These are phyloP conservation scores for Chloris gayana DNA, from an alignment of 176 grass and related monocot genomes.

Conservation along the genomic window DNA sequence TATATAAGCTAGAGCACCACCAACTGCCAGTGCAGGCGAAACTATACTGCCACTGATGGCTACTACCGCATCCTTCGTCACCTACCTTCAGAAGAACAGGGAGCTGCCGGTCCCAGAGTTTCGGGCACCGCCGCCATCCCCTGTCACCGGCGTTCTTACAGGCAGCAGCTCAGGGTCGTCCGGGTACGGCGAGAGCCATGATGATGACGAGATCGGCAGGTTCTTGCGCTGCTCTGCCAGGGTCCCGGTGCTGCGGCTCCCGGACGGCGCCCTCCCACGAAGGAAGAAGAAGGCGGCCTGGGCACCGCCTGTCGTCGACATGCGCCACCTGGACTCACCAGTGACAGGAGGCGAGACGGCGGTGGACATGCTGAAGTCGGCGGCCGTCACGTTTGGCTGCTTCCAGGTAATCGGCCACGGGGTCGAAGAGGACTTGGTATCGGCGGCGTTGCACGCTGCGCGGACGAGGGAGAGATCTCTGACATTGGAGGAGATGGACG, in stretches of 20 bases:
- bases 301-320: conserved; percentile 56
- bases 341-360: not conserved
- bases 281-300: conserved; percentile 33
- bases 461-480: not conserved
- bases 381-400: conserved; percentile 54
- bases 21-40: not conserved
- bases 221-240: conserved; percentile 53
- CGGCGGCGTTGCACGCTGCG: conserved; percentile 21
- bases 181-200: conserved; percentile 36
- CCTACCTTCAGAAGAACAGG: conserved; percentile 34
- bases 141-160: conserved; percentile 46
- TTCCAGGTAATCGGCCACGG: conserved; percentile 67
- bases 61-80: conserved; percentile 21
- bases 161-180: conserved; percentile 38
- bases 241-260: conserved; percentile 61
- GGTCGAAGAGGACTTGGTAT: conserved; percentile 38
- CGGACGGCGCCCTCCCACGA: conserved; percentile 46
- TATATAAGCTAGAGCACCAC: not conserved
- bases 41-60: conserved; percentile 27
- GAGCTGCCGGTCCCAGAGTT: conserved; percentile 51
- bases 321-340: conserved; percentile 35
- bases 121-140: conserved; percentile 75
- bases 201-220: conserved; percentile 57
- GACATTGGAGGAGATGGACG: conserved; percentile 27
- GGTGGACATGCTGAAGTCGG: conserved; percentile 47